A percentile compares a stretch with the other conserved stretches of the same genome.
Conservation (phyloP, 805 yeast species). For the Ogataea henricii region DNA sequence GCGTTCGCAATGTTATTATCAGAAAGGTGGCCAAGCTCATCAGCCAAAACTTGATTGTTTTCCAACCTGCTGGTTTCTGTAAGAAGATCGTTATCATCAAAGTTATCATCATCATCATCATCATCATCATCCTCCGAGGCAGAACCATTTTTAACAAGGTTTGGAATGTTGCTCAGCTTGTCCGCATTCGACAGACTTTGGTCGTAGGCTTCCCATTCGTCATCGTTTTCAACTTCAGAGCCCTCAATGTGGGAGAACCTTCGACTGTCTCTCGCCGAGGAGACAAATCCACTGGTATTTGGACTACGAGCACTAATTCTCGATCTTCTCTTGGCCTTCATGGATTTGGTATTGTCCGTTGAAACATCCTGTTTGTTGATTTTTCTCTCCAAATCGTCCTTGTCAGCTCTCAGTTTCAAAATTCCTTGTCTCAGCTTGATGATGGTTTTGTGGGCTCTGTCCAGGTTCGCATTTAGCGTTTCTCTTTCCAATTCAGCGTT, state of each 20-base stretch:
- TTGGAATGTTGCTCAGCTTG: slow-evolving; percentile 27
- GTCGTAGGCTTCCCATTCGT: slow-evolving; percentile 29
- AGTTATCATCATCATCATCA: slow-evolving; percentile 18
- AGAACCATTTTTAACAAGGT: slow-evolving; percentile 21
- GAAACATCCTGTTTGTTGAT: slow-evolving; percentile 1
- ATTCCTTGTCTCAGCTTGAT: slow-evolving; percentile 56
- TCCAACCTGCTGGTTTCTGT: slow-evolving; percentile 9
- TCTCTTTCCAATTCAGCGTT: slow-evolving; percentile 60
- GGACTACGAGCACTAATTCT: slow-evolving; percentile 9
- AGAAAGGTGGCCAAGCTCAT: slow-evolving; percentile 22
- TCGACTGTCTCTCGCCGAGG: slow-evolving; percentile 20
- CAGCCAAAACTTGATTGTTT: slow-evolving; percentile 18
- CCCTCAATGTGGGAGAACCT: slow-evolving; percentile 24
- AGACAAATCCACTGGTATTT: slow-evolving; percentile 15
- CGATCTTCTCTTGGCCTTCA: slow-evolving; percentile 9
- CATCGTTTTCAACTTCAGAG: slow-evolving; percentile 13
- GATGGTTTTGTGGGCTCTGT: slow-evolving; percentile 64
- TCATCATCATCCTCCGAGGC: slow-evolving; percentile 18
- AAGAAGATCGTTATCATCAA: slow-evolving; percentile 3
- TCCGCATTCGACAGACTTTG: slow-evolving; percentile 11
- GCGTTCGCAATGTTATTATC: too few species aligned
- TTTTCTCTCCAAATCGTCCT: slow-evolving; percentile 35
- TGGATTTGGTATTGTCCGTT: neutral
- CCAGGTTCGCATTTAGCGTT: slow-evolving; percentile 62
- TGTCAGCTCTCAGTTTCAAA: slow-evolving; percentile 46